A percentile compares a stretch with the other conserved stretches of the same genome.
Evolutionary conservation across 106 monocot genomes (phyloP).

Genomic region (Triglochin maritima): DNA sequence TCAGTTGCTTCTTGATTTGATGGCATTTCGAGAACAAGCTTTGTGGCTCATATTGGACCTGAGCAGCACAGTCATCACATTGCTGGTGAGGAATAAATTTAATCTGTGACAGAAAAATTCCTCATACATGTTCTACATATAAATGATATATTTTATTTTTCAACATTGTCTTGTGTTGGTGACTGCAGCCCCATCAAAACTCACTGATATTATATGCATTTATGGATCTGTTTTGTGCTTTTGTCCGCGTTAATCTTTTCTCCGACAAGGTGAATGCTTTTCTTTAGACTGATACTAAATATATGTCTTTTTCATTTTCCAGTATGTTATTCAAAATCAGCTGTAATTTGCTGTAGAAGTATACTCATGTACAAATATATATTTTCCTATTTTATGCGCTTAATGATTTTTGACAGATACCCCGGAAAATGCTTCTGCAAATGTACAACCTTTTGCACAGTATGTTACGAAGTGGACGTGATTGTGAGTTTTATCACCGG

Average conservation of each 20-base stretch:
- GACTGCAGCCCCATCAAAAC: conserved; percentile 92
- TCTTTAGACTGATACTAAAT: no score
- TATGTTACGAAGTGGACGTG: conserved; percentile 80
- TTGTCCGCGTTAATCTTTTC: conserved; percentile 88
- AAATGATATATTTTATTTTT: background rate
- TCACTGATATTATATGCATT: conserved; percentile 96
- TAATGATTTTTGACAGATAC: conserved; percentile 47
- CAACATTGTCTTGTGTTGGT: conserved; percentile 1
- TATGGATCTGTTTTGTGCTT: conserved; percentile 98
- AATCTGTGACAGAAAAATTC: background rate
- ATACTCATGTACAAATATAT: no score
- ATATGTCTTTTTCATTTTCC: no score
- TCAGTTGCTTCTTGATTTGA: conserved; percentile 90
- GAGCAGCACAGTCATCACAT: conserved; percentile 97
- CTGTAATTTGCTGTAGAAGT: no score
- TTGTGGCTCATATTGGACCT: conserved; percentile 85
- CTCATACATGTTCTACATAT: background rate
- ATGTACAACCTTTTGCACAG: conserved; percentile 76
- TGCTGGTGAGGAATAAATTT: conserved; percentile 46
- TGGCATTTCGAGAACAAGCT: conserved; percentile 99
- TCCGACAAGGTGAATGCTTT: conserved; percentile 65
- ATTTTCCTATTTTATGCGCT: background rate
- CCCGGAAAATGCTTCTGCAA: conserved; percentile 98
- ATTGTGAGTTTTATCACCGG: conserved; percentile 97
- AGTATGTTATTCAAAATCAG: no score